Base-by-base conservation (phyloP, 1,284 basidiomycete species). In the Meira miltonrushii region DNA sequence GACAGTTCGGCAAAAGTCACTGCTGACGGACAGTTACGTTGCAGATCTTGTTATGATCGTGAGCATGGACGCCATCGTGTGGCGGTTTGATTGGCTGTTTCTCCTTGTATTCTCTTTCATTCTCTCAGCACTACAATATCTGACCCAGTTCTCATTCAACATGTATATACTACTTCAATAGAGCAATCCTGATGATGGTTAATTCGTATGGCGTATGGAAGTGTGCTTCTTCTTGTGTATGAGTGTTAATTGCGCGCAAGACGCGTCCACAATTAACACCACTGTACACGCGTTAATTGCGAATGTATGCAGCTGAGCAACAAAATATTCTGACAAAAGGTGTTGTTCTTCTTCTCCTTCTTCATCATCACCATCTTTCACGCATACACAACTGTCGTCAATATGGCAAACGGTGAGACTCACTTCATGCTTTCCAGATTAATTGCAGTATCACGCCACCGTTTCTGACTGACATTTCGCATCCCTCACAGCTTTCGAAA, bases 1-100 rank as follows among this genome's bases (percentile, higher is more conserved):
- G 71, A 72, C 49, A 61, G 58, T 21, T 67, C 64, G 1, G 71
- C 71, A 11, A 71, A 71, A 47, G 71, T 72, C 19, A 65, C 62
- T 48, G 13, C 3, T 2, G 37, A 67, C 2, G 71, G 71, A 6
- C 62, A 66, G n/a, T 66, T 72, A 6, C 40, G 68, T 23, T 72
- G 71, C 44, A 38, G 69, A 8, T 65, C 66, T 25, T 72, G 70
- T 63, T 72, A 48, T 39, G 66, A 64, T 50, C 28, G 55, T 2
- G 67, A 69, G 23, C 13, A 53, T 53, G 17, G 21, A 41, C 17
- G 37, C 5, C 50, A 53, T 41, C 50, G 17, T 25, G 28, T 53
- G 23, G n/a, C 19, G 41, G 15, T 43, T 43, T 43, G 15, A 43
- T 43, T 43, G 3, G 41, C 4, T 21, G 4, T 6, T 43, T 4